A percentile compares a stretch with the other conserved stretches of the same genome.
Conservation (phyloP, 164 flowering plant genomes). For the Cinnamomum micranthum region DNA sequence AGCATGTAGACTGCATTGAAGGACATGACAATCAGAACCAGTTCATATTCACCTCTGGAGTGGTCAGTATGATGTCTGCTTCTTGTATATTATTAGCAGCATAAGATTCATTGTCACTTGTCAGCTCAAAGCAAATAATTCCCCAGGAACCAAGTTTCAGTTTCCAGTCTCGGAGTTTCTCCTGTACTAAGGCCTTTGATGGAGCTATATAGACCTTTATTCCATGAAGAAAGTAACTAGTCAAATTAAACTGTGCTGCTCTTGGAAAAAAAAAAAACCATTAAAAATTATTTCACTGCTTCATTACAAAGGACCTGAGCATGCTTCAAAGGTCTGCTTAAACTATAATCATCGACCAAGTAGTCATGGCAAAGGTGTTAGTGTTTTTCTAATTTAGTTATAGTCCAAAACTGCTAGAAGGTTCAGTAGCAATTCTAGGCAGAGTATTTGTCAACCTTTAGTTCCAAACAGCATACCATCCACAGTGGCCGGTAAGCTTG, state of each 20-base stretch:
- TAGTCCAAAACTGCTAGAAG: no score
- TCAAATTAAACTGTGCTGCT: background rate
- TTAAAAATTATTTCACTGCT: background rate
- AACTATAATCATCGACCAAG: no score
- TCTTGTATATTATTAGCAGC: slow-evolving; percentile 63
- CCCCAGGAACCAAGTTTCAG: slow-evolving; percentile 86
- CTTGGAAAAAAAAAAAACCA: background rate
- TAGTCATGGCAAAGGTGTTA: no score
- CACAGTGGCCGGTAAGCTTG: no score
- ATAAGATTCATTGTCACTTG: slow-evolving; percentile 83
- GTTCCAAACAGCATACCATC: no score
- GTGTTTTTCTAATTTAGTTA: no score
- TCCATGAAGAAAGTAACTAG: background rate
- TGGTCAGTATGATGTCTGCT: slow-evolving; percentile 82
- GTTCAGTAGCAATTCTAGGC: no score
- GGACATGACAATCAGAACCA: background rate
- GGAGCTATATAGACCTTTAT: slow-evolving; percentile 88
- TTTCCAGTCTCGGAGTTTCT: slow-evolving; percentile 91
- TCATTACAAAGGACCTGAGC: no score
- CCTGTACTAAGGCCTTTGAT: slow-evolving; percentile 96
- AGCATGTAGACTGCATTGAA: background rate
- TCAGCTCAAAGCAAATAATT: slow-evolving; percentile 83
- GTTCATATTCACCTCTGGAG: slow-evolving; percentile 78
- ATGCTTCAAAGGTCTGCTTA: no score
- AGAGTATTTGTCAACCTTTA: no score